Conservation (phyloP, 805 yeast genomes). For the Isabelozyma pseudorhagii region DNA sequence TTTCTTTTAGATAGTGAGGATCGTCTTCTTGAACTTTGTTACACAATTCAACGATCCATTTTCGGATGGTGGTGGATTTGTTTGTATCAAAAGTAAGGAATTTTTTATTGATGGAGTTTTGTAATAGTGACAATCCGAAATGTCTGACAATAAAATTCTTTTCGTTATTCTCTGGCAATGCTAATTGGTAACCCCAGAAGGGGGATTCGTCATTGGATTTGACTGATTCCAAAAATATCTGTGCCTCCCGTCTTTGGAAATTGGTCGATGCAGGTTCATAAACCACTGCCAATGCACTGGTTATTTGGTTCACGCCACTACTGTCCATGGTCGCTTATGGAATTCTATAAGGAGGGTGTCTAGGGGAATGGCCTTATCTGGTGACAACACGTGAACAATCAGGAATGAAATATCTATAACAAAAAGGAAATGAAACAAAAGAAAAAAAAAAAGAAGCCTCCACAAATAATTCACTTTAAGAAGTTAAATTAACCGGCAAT, state of each 20-base stretch:
- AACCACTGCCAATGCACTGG: slow-evolving; percentile 71
- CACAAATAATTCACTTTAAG: background rate
- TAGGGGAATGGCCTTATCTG: background rate
- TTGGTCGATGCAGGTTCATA: slow-evolving; percentile 66
- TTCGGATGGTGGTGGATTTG: slow-evolving; percentile 65
- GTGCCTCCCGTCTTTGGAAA: slow-evolving; percentile 52
- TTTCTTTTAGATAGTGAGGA: slow-evolving; percentile 88
- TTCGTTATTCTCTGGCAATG: slow-evolving; percentile 55
- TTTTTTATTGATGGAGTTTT: slow-evolving; percentile 59
- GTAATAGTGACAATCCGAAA: slow-evolving; percentile 80
- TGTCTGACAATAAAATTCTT: slow-evolving; percentile 76
- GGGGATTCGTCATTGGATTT: slow-evolving; percentile 83
- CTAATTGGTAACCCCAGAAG: slow-evolving; percentile 85
- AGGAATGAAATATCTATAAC: slow-evolving; percentile 15
- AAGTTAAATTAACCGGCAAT: background rate
- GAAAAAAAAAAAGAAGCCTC: background rate
- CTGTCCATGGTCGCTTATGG: slow-evolving; percentile 50
- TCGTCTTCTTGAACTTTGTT: slow-evolving; percentile 57
- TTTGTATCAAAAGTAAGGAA: slow-evolving; percentile 55
- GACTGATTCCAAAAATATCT: slow-evolving; percentile 66
- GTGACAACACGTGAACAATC: slow-evolving; percentile 5
- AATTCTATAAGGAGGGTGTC: background rate
- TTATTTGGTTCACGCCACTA: slow-evolving; percentile 68
- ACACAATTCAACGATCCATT: slow-evolving; percentile 82
- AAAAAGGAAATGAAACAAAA: slow-evolving; percentile 12